A percentile compares a stretch with the other conserved stretches of the same genome.
phyloP scores from a whole-genome alignment of 257 asterid species.

The Scutellaria galericulata region DNA sequence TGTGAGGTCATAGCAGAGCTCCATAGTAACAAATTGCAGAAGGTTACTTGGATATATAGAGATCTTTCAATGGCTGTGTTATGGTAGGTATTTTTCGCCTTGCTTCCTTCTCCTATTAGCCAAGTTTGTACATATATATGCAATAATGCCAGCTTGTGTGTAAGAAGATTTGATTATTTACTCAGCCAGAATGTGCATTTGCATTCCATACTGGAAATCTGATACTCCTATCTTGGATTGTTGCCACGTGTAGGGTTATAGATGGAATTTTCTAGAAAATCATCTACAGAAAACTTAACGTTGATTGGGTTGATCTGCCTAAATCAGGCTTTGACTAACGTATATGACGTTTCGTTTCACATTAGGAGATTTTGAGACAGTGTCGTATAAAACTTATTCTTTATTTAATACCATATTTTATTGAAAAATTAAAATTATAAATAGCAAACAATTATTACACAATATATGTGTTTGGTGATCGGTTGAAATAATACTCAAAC shows the following conservation, averaged over 20 bases:
- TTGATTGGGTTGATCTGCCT: neutral
- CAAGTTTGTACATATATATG: conserved; percentile 30
- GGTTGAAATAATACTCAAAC: no score
- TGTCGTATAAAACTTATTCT: no score
- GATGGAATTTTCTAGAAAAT: no score
- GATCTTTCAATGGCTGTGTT: conserved; percentile 3
- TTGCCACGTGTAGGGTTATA: no score
- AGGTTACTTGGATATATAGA: neutral
- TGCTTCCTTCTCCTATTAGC: neutral
- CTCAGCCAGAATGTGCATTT: neutral
- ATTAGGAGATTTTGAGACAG: no score
- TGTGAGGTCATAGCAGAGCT: conserved; percentile 43
- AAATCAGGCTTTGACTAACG: neutral
- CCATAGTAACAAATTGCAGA: neutral
- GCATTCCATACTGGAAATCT: neutral
- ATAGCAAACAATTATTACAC: no score
- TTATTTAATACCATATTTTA: no score
- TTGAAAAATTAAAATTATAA: no score
- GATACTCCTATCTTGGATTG: no score
- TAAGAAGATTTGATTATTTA: conserved; percentile 15
- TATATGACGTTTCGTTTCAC: no score
- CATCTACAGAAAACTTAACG: no score
- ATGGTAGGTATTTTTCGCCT: neutral
- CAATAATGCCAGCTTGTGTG: neutral
- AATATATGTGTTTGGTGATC: no score